A percentile compares a stretch with the other conserved stretches of the same genome.
These are phyloP conservation scores for Eleusine indica DNA, from an alignment of 176 grass and related monocot species.

Conservation along the genomic window DNA sequence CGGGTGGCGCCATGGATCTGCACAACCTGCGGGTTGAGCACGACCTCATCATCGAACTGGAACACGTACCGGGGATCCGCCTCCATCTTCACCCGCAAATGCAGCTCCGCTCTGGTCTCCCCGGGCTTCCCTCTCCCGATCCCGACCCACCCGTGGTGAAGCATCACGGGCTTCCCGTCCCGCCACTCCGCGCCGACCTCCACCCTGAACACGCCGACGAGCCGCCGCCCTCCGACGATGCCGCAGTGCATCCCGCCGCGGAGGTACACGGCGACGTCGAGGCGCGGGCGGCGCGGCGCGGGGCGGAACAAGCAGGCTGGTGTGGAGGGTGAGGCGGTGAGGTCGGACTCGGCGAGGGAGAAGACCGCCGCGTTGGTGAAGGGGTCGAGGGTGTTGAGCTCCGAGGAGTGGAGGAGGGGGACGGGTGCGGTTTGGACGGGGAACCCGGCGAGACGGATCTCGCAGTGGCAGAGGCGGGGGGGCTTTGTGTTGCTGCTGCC, in stretches of 20 bases:
- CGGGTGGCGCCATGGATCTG: conserved; percentile 58
- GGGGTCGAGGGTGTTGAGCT: conserved; percentile 50
- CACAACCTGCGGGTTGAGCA: conserved; percentile 70
- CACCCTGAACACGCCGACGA: conserved; percentile 66
- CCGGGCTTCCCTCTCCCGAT: conserved; percentile 45
- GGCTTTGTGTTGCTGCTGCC: conserved; percentile 23
- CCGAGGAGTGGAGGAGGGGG: conserved; percentile 52
- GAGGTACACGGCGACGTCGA: conserved; percentile 65
- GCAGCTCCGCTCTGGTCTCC: conserved; percentile 50
- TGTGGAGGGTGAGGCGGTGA: conserved; percentile 38
- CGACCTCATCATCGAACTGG: conserved; percentile 70
- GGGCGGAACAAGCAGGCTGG: conserved; percentile 50
- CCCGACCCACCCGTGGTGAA: conserved; percentile 71
- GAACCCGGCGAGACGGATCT: conserved; percentile 69
- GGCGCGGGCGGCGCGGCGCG: conserved; percentile 28
- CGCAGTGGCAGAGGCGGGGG: conserved; percentile 53
- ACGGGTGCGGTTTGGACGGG: conserved; percentile 54
- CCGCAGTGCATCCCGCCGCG: conserved; percentile 28
- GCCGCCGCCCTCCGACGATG: conserved; percentile 45
- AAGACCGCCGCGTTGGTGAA: conserved; percentile 66
- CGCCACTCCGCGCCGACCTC: conserved; percentile 59
- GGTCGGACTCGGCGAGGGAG: conserved; percentile 75
- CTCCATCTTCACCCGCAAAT: conserved; percentile 70
- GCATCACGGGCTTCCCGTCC: conserved; percentile 60
- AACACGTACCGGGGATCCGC: conserved; percentile 79